Percentiles rank a stretch among this genome's conserved stretches.
These are phyloP conservation scores for Exophiala phaeomuriformis DNA, from an alignment of 2,329 filamentous ascomycete species.

Conservation along the genomic window DNA sequence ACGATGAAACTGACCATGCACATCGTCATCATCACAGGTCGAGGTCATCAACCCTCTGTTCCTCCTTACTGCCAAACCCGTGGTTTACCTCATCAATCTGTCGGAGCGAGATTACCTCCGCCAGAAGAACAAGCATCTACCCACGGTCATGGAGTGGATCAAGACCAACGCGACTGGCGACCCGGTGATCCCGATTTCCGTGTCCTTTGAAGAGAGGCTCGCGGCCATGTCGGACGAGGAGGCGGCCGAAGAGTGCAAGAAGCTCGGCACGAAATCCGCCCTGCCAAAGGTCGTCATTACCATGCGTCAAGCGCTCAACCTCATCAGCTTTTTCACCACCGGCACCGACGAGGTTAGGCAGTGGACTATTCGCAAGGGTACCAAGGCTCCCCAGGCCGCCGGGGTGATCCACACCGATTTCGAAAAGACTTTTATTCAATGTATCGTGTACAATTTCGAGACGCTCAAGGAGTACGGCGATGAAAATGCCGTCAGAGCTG, in stretches of 20 bases:
- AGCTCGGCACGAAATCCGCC: slow-evolving; percentile 73
- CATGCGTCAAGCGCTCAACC: slow-evolving; percentile 86
- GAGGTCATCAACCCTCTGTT: slow-evolving; percentile 96
- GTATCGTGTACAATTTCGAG: slow-evolving; percentile 82
- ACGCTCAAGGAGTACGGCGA: slow-evolving; percentile 78
- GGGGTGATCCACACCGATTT: slow-evolving; percentile 98
- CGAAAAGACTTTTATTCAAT: slow-evolving; percentile 99
- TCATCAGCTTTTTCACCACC: slow-evolving; percentile 95
- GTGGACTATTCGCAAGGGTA: slow-evolving; percentile 94
- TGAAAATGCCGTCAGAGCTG: slow-evolving; percentile 79
- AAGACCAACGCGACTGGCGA: slow-evolving; percentile 83
- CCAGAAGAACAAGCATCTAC: slow-evolving; percentile 99
- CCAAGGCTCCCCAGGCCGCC: slow-evolving; percentile 93
- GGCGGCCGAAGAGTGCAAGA: slow-evolving; percentile 78
- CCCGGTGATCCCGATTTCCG: slow-evolving; percentile 86
- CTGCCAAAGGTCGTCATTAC: slow-evolving; percentile 85
- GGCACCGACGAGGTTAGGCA: slow-evolving; percentile 94
- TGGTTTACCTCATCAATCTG: slow-evolving; percentile 93
- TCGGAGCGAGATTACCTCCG: slow-evolving; percentile 95
- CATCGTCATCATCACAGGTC: slow-evolving; percentile 52
- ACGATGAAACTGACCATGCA: slow-evolving; percentile 18
- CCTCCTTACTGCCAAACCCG: slow-evolving; percentile 90
- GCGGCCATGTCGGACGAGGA: slow-evolving; percentile 71
- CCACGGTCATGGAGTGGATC: slow-evolving; percentile 90
- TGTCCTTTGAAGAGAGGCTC: slow-evolving; percentile 86